Evolutionary conservation across 441 rosid species (phyloP), one percentile per base, ranked within the genome.

Genomic region (Aleurites moluccanus): DNA sequence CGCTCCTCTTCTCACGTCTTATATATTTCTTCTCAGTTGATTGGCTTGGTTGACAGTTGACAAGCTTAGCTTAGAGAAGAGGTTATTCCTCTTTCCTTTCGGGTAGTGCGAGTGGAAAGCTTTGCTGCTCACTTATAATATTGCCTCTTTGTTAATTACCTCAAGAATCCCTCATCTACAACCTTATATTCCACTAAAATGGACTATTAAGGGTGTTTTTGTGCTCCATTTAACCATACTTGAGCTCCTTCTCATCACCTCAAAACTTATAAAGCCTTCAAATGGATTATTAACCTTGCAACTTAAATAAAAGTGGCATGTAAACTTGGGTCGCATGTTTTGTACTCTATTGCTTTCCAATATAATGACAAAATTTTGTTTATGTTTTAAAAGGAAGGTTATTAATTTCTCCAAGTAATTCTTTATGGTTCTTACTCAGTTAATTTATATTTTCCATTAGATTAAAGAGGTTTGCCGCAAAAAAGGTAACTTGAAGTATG

Each of bases 391-490:
- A 50, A 40, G 45, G 40, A n/a, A 33, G 10, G 16, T 73, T 76
- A 28, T 47, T 74, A 56, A 9, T 15, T 74, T 42, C 27, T n/a
- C 40, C 2, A 20, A 27, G 15, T 50, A 20, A 23, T 74, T 40
- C 20, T 14, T 27, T 59, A 4, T 64, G 20, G 23, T 42, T 61
- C 7, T 7, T 33, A 53, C 15, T 8, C 38, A 25, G 18, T 20
- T 63, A 64, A 20, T 60, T 2, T 50, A 13, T 27, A 9, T 15
- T 64, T 50, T 60, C 40, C 23, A 52, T 63, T 76, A 92, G 97
- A 89, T 91, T 73, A 75, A 21, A 67, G 70, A 77, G 33, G 74
- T 83, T 75, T 2, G 50, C 33, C 13, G 7, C 42, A 83, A 15
- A 82, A 64, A 40, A 14, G 57, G 30, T 53, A 66, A 53, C 6